Percentiles rank a stretch among this genome's conserved stretches.
Conservation (phyloP, 345 rosid species). For the Melastoma malabathricum region DNA sequence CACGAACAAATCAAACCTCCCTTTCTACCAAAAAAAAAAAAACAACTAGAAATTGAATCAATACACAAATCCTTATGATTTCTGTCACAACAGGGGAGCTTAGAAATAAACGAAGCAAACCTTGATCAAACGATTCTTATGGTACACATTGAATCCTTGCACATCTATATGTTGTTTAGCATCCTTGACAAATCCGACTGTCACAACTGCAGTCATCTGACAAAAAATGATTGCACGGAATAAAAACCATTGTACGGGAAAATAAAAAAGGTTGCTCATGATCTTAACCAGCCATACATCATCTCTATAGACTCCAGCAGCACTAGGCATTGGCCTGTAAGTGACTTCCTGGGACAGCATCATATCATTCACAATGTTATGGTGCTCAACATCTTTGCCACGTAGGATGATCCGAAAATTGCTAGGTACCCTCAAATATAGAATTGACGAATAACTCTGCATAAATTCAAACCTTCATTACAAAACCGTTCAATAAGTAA, state of each 20-base stretch:
- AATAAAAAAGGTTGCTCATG: neutral
- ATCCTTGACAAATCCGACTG: conserved; percentile 91
- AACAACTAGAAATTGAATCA: no score
- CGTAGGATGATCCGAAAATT: conserved; percentile 75
- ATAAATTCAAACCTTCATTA: no score
- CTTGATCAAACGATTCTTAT: conserved; percentile 88
- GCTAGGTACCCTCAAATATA: conserved; percentile 80
- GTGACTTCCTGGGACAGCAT: conserved; percentile 67
- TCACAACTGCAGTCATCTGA: conserved; percentile 69
- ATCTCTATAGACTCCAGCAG: conserved; percentile 41
- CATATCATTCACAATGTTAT: conserved; percentile 96
- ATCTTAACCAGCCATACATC: conserved; percentile 24
- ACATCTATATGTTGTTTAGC: conserved; percentile 78
- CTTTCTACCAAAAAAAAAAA: no score
- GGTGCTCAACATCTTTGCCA: conserved; percentile 87
- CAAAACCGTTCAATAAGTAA: neutral
- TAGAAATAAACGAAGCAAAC: conserved; percentile 21
- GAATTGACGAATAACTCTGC: conserved; percentile 91
- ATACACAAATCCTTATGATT: no score
- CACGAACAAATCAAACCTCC: no score
- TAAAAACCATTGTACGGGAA: neutral
- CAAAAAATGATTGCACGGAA: conserved; percentile 8
- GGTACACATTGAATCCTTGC: conserved; percentile 86
- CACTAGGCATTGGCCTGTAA: conserved; percentile 58
- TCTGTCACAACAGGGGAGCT: no score